Evolutionary conservation across 768 basidiomycete species (phyloP), one percentile per base, ranked within the genome.

Genomic region (Pleurotus pulmonarius): DNA sequence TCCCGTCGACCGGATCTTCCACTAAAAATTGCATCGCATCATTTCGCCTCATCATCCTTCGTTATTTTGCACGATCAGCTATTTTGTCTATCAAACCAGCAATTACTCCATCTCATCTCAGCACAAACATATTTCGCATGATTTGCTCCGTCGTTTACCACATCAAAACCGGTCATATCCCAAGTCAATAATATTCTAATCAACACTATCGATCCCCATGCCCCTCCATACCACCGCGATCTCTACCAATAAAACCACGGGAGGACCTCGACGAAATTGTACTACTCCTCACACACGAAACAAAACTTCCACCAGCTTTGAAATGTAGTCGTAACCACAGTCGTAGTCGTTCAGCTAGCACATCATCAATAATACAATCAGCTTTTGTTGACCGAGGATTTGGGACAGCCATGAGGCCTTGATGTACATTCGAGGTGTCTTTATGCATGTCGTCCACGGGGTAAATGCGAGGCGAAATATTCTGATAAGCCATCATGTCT

Each of bases 1-100:
- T 57, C 46, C 51, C 40, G 39, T 46, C 46, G 22, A 46, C 62
- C 61, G 61, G 56, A 60, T 40, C 26, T 55, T 18, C 15, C 58
- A 56, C 39, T 43, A 20, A 53, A 39, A 38, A 40, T 55, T 26
- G 16, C 54, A 54, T 46, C 16, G 54, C 54, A 55, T 55, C 54
- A 55, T 45, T 39, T 43, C 43, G 11, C 40, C 15, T 37, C n/a
- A 15, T 16, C 26, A 39, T 41, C 51, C 15, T 44, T 53, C 51
- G 39, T 43, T 47, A 24, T 25, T 24, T 47, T 47, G 18, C 51
- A n/a, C n/a, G 37, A 24, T 47, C 46, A 47, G 46, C 34, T 52
- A 52, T 52, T 22, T 55, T 25, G 41, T 55, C 41, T 16, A 20
- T 45, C 18, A 22, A 34, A 34, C 29, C 29, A 48, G n/a, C 22